phyloP scores from a whole-genome alignment of 805 yeast species.

The Candida manassasensis region DNA sequence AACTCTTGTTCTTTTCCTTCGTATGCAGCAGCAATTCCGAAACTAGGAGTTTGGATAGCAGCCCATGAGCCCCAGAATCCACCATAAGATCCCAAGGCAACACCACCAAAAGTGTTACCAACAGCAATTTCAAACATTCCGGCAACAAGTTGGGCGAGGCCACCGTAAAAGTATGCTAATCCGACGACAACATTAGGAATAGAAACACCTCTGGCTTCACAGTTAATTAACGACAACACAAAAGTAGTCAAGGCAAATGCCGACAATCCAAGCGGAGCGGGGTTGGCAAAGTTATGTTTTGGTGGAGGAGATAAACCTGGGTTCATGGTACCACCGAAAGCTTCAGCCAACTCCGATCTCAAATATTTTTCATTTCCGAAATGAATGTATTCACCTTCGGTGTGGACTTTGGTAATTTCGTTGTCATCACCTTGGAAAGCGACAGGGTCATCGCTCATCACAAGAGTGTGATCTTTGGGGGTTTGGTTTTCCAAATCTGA shows the following conservation, averaged over 20 bases:
- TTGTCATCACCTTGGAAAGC: constrained; percentile 9
- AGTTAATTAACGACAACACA: constrained; percentile 58
- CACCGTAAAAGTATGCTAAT: constrained; percentile 68
- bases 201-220: constrained; percentile 63
- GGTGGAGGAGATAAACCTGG: constrained; percentile 53
- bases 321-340: constrained; percentile 80
- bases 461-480: constrained; percentile 26
- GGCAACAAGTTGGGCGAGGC: constrained; percentile 64
- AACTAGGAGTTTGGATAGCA: constrained; percentile 43
- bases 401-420: constrained; percentile 26
- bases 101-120: constrained; percentile 73
- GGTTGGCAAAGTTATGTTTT: constrained; percentile 51
- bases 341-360: constrained; percentile 52
- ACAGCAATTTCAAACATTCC: constrained; percentile 75
- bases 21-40: constrained; percentile 36
- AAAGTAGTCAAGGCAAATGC: constrained; percentile 69
- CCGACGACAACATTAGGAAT: constrained; percentile 61
- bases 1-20: constrained; percentile 22
- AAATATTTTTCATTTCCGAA: constrained; percentile 71
- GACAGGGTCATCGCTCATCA: constrained; percentile 11
- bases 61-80: constrained; percentile 79
- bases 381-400: constrained; percentile 59
- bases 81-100: constrained; percentile 56
- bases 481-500: constrained; percentile 34
- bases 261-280: constrained; percentile 70